Base-by-base conservation (phyloP, 345 rosid species). In the Cochlearia excelsa region DNA sequence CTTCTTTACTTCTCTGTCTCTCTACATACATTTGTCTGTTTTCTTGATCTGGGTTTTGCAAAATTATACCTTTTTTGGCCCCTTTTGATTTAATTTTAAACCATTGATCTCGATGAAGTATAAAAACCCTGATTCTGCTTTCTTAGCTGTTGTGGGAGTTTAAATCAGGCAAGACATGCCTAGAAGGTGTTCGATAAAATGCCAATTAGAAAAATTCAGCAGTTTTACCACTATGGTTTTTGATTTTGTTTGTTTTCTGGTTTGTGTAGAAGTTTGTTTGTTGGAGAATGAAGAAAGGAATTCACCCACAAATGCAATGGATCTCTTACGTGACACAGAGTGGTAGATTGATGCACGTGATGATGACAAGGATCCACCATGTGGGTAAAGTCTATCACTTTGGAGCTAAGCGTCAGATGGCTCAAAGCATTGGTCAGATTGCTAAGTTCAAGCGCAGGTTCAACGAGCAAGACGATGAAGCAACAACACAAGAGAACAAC, bases 291-390 rank as follows among this genome's bases (percentile, higher is more conserved):
- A 92, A 84, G 97, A 92, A 92, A 67, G 97, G 98, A 49, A 6
- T 82, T 61, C 97, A 93, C 76, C 99, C 94, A 67, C 97, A 86
- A 76, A 69, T 85, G 94, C 99, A 87, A 63, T 93, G 97, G 94
- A 82, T 92, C 72, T 88, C 98, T 3, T 92, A 86, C 46, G 95
- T 86, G 59, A 88, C 95, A 10, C 95, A 83, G 67, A 86, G 91
- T 30, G 97, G 98, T 63, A 74, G 98, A 73, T 64, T 88, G 82
- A 84, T 92, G 76, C 71, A 86, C 37, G 86, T 86, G 28, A 84
- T 81, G 91, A 88, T 92, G 98, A 86, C 97, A 46, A 78, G 83
- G 69, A 83, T 92, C 68, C 93, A 84, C 58, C 76, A 82, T 59
- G 89, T 67, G 26, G 97, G 91, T 39, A 83, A 81, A 80, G 97